A percentile compares a stretch with the other conserved stretches of the same genome.
Conservation (phyloP, 2,329 filamentous ascomycete genomes). For the Diaporthe ilicicola region DNA sequence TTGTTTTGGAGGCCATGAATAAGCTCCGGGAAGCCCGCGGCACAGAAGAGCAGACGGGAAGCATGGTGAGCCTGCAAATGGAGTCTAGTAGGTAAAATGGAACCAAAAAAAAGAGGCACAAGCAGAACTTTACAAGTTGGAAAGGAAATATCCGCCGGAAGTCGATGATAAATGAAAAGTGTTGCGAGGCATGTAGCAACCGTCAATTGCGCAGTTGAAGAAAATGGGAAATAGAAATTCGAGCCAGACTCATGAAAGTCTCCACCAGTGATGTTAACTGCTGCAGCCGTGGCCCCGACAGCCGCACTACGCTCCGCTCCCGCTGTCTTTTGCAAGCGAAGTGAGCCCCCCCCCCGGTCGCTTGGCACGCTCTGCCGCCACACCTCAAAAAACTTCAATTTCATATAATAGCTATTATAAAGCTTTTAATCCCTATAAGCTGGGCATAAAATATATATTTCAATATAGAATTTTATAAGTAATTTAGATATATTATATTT, state of each 20-base stretch:
- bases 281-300: neutral
- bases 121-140: neutral
- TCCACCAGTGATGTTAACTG: neutral
- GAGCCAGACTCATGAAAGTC: slow-evolving; percentile 3
- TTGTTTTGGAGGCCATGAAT: neutral
- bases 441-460: too few species aligned
- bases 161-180: neutral
- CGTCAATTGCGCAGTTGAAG: neutral
- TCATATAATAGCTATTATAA: too few species aligned
- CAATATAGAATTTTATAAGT: too few species aligned
- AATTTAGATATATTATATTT: too few species aligned
- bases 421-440: too few species aligned
- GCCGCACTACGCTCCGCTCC: neutral
- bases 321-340: too few species aligned
- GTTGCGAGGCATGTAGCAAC: neutral
- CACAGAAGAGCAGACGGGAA: neutral
- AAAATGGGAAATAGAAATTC: neutral
- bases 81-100: neutral
- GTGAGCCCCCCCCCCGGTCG: too few species aligned
- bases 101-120: too few species aligned
- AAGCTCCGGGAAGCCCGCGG: neutral
- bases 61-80: neutral
- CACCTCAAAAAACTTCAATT: too few species aligned
- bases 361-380: too few species aligned
- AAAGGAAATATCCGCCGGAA: neutral